Conservation (phyloP, 108 stramenopile genomes). For the Asterionellopsis glacialis region DNA sequence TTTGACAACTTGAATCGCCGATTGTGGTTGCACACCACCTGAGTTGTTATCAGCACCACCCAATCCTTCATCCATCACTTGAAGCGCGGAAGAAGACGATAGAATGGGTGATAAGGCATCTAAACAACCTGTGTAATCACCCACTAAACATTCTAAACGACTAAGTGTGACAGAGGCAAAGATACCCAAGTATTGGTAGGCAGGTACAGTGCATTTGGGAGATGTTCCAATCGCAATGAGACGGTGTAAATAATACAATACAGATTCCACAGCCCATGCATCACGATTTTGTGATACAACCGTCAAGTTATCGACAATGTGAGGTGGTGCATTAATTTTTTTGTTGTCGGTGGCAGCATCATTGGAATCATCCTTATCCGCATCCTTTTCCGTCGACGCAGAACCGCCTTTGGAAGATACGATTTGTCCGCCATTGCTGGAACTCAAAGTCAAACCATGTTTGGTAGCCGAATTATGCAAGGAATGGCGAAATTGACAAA, state of each 20-base stretch:
- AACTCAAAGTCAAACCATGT: slow-evolving; percentile 25
- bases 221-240: slow-evolving; percentile 68
- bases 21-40: slow-evolving; percentile 22
- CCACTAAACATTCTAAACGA: slow-evolving; percentile 94
- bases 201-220: slow-evolving; percentile 22
- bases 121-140: slow-evolving; percentile 87
- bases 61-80: too few relatives aligned
- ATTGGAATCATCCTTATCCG: neutral
- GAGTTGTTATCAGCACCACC: slow-evolving; percentile 6
- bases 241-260: slow-evolving; percentile 86
- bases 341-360: slow-evolving; percentile 9
- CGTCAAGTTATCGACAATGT: slow-evolving; percentile 67
- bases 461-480: slow-evolving; percentile 58
- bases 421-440: neutral
- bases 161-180: slow-evolving; percentile 89
- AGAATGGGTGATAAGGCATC: slow-evolving; percentile 64
- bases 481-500: slow-evolving; percentile 91
- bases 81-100: slow-evolving; percentile 31
- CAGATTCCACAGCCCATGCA: slow-evolving; percentile 93
- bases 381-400: too few relatives aligned
- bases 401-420: neutral
- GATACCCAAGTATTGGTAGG: slow-evolving; percentile 85
- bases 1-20: slow-evolving; percentile 60
- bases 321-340: slow-evolving; percentile 28
- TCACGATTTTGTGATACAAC: slow-evolving; percentile 56